Conservation (phyloP, 2,329 filamentous ascomycete genomes). For the Fonsecaea monophora region DNA sequence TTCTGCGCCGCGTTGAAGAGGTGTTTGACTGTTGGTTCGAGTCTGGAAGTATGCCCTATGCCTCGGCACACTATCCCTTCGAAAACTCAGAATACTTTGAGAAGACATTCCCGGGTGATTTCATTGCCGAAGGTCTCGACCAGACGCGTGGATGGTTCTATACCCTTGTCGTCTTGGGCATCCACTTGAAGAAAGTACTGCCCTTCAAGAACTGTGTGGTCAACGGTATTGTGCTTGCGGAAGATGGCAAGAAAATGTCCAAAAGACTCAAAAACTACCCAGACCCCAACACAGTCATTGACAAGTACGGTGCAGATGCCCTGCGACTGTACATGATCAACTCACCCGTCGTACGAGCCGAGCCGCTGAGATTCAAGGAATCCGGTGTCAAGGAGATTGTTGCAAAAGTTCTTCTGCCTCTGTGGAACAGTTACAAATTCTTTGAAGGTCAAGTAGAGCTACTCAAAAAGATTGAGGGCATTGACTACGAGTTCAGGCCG, state of each 20-base stretch:
- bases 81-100: conserved; percentile 79
- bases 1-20: conserved; percentile 77
- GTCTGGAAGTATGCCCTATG: conserved; percentile 89
- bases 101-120: conserved; percentile 80
- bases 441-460: conserved; percentile 84
- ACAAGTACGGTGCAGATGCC: conserved; percentile 86
- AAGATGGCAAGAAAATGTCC: conserved; percentile 95
- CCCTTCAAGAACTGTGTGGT: conserved; percentile 91
- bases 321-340: conserved; percentile 91
- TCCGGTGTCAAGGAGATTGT: conserved; percentile 87
- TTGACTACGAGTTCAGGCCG: conserved; percentile 77
- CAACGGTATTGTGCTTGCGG: conserved; percentile 85
- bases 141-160: conserved; percentile 95
- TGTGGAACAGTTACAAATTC: conserved; percentile 94
- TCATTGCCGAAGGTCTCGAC: conserved; percentile 86
- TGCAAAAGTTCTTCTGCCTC: conserved; percentile 79
- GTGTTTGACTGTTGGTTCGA: conserved; percentile 95
- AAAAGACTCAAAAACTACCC: conserved; percentile 92
- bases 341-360: conserved; percentile 84
- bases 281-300: conserved; percentile 77
- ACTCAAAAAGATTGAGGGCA: conserved; percentile 79
- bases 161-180: conserved; percentile 81
- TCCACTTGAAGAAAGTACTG: conserved; percentile 77
- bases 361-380: conserved; percentile 85
- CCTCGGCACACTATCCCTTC: conserved; percentile 84